Evolutionary conservation across 257 asterid species (phyloP), one percentile per base, ranked within the genome.

Genomic region (Echites panduratus): DNA sequence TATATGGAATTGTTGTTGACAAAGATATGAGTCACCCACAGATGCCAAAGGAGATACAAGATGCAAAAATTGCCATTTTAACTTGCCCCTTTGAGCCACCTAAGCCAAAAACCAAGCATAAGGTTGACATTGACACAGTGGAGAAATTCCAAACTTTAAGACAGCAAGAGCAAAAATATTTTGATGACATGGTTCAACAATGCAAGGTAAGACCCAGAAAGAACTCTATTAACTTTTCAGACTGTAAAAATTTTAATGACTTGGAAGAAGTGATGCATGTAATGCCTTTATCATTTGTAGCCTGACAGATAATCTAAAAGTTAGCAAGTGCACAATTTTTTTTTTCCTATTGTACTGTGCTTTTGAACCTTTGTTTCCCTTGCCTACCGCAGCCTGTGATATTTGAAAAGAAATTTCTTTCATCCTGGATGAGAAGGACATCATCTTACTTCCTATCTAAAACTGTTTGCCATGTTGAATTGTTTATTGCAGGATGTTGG

Each of bases 41-140:
- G 85, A 91, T 94, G 98, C 97, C 98, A 16, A 94, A 94, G 81
- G 91, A 88, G 77, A 94, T 94, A 40, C 84, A 86, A 82, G 96
- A 94, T 83, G 97, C 96, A 6, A 87, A 88, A 41, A 91, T 93
- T 79, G 98, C 98, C 73, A 93, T 93, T 64, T 76, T 94, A 76
- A 91, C 98, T 14, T 94, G 98, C 79, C 97, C 98, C 24, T 91
- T 91, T 88, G 98, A 91, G 86, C 97, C 97, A 43, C 98, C 98
- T 38, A 94, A 94, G 82, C 98, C 98, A 62, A 94, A 94, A 88
- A 94, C 98, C 72, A 94, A 91, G 77, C 98, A 94, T 91, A 94
- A 94, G 96, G 97, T 94, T 58, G 98, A 91, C 75, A 88, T 89
- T 82, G 96, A 94, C 77, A 87, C 93, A 8, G 98, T 94, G 73